Evolutionary conservation across 2,329 filamentous ascomycete species (phyloP), one percentile per base, ranked within the genome.

Genomic region (Fusarium subtropicale): DNA sequence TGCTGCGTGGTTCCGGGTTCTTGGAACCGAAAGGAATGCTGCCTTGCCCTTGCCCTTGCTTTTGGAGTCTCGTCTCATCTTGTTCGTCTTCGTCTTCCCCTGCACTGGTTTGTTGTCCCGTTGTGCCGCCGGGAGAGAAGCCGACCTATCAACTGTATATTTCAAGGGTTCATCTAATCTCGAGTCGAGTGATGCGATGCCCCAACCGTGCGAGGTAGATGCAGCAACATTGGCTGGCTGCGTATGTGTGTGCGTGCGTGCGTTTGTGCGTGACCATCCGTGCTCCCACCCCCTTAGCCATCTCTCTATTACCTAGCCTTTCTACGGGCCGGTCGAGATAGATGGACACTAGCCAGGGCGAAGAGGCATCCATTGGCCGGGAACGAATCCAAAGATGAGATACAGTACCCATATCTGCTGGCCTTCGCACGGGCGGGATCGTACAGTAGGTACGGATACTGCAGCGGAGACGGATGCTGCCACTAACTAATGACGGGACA

Each of bases 401-500:
- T 36, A 39, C 36, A 22, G 33, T 36, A 16, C 16, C 20, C 31
- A 50, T n/a, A 50, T n/a, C 33, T 33, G 33, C 11, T 36, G 16
- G 20, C 41, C 38, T 64, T 69, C 60, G 66, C 66, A 69, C 66
- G 61, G 66, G 50, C 67, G 63, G 66, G 54, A 70, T 69, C 67
- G 57, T 57, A 39, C n/a, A 39, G 36, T 39, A 39, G n/a, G 36
- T 20, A 20, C 36, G 36, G n/a, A 38, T 38, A 62, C 53, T 67
- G 57, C 54, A 22, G 42, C 54, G 46, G 66, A 64, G 46, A 62
- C 66, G 39, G 51, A 55, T 60, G 45, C 51, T 51, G 42, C 51
- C 67, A 68, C 67, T 69, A 67, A 67, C 66, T 69, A 70, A 68
- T 42, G 54, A 42, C 66, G 67, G 67, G 66, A 69, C 56, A 39